Percentiles rank a stretch among this genome's conserved stretches.
Conservation (phyloP, 495 filamentous ascomycete genomes). For the Poronia punctata region DNA sequence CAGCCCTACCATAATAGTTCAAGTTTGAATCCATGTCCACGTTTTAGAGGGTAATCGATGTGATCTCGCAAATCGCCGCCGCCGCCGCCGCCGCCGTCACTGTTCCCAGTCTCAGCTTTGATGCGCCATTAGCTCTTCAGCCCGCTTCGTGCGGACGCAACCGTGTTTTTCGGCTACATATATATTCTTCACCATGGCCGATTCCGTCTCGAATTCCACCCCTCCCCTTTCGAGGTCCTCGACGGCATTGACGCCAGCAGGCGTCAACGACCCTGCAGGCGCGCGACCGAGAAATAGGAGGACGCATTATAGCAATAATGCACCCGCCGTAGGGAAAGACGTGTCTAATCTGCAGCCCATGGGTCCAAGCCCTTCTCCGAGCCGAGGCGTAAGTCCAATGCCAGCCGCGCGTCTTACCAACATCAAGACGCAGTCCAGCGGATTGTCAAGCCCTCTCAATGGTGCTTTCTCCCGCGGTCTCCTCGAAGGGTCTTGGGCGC, state of each 20-base stretch:
- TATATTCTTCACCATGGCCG: conserved; percentile 20
- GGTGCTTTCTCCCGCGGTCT: conserved; percentile 29
- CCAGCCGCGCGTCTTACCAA: conserved; percentile 31
- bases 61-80: conserved; percentile 13
- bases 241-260: conserved; percentile 20
- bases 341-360: conserved; percentile 9
- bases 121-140: conserved; percentile 5
- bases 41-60: conserved; percentile 25
- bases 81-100: conserved; percentile 1
- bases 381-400: conserved; percentile 35
- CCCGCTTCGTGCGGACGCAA: conserved; percentile 15
- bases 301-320: conserved; percentile 8
- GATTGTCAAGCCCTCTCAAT: conserved; percentile 24
- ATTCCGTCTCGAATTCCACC: conserved; percentile 15
- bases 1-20: neutral
- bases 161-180: conserved; percentile 17
- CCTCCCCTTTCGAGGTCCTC: conserved; percentile 18
- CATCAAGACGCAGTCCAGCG: conserved; percentile 22
- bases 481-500: conserved; percentile 36
- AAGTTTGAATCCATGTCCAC: conserved; percentile 1
- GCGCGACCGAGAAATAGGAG: conserved; percentile 22
- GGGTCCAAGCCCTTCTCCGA: conserved; percentile 17
- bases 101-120: conserved; percentile 8
- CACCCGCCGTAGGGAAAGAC: neutral
- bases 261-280: conserved; percentile 14